A percentile compares a stretch with the other conserved stretches of the same genome.
Conservation (phyloP, 140 eudicot species). For the Bidens hawaiensis region DNA sequence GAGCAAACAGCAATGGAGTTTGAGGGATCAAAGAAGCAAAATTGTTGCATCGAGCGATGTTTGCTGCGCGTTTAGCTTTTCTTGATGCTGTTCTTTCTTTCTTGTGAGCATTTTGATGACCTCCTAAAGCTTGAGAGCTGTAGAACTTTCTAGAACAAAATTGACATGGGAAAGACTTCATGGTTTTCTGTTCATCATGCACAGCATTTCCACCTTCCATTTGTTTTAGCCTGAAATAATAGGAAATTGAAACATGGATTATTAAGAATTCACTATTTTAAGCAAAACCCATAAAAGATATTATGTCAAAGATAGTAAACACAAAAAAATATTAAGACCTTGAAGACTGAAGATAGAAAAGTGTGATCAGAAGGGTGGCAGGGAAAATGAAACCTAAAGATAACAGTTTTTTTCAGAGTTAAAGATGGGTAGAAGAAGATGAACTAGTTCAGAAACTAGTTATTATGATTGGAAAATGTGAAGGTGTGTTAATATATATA, state of each 20-base stretch:
- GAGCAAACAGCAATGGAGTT: slow-evolving; percentile 49
- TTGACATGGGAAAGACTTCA: slow-evolving; percentile 74
- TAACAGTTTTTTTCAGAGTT: slow-evolving; percentile 11
- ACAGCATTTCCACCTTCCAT: slow-evolving; percentile 49
- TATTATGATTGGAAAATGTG: slow-evolving; percentile 52
- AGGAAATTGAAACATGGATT: slow-evolving; percentile 2
- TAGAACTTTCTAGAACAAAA: slow-evolving; percentile 89
- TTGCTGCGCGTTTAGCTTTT: slow-evolving; percentile 53
- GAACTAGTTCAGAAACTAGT: slow-evolving; percentile 29
- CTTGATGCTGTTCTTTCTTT: slow-evolving; percentile 85
- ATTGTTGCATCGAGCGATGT: slow-evolving; percentile 24
- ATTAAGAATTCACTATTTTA: not conserved
- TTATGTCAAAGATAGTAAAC: slow-evolving; percentile 4
- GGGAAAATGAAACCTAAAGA: slow-evolving; percentile 19
- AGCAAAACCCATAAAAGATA: slow-evolving; percentile 15
- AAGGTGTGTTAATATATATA: slow-evolving; percentile 28
- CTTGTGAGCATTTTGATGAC: slow-evolving; percentile 98
- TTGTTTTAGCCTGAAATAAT: slow-evolving; percentile 19
- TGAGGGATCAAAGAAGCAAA: slow-evolving; percentile 39
- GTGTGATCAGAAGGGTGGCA: slow-evolving; percentile 19
- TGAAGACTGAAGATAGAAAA: slow-evolving; percentile 20
- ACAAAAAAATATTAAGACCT: slow-evolving; percentile 19
- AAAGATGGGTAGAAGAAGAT: slow-evolving; percentile 23
- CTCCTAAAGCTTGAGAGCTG: slow-evolving; percentile 95
- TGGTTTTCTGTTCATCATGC: slow-evolving; percentile 24